Conservation (phyloP, 768 basidiomycete genomes). For the Epithele typhae region DNA sequence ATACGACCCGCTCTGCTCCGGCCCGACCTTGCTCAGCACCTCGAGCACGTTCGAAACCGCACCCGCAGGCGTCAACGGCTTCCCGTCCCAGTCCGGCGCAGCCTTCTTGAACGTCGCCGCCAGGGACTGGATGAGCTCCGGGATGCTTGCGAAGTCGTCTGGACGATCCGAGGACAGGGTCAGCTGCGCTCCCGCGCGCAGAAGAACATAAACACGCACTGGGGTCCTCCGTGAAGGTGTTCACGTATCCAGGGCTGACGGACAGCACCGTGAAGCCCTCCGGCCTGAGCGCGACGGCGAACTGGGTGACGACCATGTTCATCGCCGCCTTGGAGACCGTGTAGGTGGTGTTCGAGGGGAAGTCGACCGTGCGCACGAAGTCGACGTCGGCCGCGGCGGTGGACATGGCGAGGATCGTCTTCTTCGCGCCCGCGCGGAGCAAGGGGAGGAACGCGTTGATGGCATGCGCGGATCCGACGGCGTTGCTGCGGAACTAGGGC, state of each 20-base stretch:
- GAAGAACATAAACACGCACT: too few relatives aligned
- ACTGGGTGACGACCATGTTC: conserved; percentile 34
- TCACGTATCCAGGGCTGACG: conserved; percentile 32
- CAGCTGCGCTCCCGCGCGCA: too few relatives aligned
- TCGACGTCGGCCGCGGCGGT: conserved; percentile 27
- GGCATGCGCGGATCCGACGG: conserved; percentile 29
- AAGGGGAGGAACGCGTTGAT: conserved; percentile 36
- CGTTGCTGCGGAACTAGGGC: conserved; percentile 28
- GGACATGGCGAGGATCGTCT: conserved; percentile 31
- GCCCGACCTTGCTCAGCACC: not conserved
- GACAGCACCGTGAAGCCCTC: conserved; percentile 33
- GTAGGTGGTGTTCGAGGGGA: conserved; percentile 20
- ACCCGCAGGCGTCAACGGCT: conserved; percentile 5
- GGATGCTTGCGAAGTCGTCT: too few relatives aligned
- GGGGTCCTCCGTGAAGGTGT: conserved; percentile 17
- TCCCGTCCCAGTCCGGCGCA: conserved; percentile 4
- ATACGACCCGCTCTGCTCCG: too few relatives aligned
- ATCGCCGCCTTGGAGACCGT: conserved; percentile 32
- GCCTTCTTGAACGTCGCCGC: conserved; percentile 7
- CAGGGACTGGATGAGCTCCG: not conserved
- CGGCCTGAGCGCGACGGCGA: conserved; percentile 21
- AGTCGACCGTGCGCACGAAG: conserved; percentile 12
- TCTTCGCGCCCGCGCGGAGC: conserved; percentile 24
- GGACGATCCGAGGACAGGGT: too few relatives aligned
- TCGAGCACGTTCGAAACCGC: conserved; percentile 8